Evolutionary conservation across 192 early-diverging fungal genomes (phyloP).

Genomic region (Backusella luteola): DNA sequence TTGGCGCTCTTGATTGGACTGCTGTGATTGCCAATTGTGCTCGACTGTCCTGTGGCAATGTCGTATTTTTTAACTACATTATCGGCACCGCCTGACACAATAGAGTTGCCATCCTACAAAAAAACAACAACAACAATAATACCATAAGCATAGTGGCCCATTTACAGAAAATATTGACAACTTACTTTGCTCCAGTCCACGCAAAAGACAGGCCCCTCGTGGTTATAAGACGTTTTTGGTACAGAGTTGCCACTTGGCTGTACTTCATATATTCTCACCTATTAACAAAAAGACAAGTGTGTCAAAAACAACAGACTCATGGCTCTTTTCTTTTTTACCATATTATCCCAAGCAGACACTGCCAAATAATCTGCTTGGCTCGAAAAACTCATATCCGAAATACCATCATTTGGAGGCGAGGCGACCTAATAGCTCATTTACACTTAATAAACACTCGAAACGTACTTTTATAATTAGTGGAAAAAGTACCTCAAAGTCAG

Average conservation of each 20-base stretch:
- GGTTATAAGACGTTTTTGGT: conserved; percentile 77
- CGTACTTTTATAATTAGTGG: background rate
- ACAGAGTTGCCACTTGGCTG: conserved; percentile 69
- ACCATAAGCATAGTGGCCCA: background rate
- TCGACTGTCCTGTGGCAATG: conserved; percentile 73
- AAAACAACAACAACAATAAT: too few species aligned
- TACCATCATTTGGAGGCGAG: conserved; percentile 72
- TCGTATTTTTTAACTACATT: conserved; percentile 86
- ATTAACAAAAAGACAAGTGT: background rate
- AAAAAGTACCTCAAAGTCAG: conserved; percentile 28
- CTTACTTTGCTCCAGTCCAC: conserved; percentile 81
- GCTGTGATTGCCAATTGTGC: conserved; percentile 84
- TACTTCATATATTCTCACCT: conserved; percentile 93
- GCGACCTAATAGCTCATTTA: conserved; percentile 36
- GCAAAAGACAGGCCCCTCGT: conserved; percentile 83
- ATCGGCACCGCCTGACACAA: conserved; percentile 91
- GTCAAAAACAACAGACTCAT: too few species aligned
- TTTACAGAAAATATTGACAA: background rate
- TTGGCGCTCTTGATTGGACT: conserved; percentile 77
- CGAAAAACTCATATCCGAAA: conserved; percentile 80
- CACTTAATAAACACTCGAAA: background rate
- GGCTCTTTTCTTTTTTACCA: conserved; percentile 11
- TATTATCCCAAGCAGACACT: conserved; percentile 88
- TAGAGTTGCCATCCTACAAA: conserved; percentile 79
- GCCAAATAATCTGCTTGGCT: conserved; percentile 82